Evolutionary conservation across 1,284 basidiomycete genomes (phyloP).

Genomic region (Sanghuangporus weigelae): DNA sequence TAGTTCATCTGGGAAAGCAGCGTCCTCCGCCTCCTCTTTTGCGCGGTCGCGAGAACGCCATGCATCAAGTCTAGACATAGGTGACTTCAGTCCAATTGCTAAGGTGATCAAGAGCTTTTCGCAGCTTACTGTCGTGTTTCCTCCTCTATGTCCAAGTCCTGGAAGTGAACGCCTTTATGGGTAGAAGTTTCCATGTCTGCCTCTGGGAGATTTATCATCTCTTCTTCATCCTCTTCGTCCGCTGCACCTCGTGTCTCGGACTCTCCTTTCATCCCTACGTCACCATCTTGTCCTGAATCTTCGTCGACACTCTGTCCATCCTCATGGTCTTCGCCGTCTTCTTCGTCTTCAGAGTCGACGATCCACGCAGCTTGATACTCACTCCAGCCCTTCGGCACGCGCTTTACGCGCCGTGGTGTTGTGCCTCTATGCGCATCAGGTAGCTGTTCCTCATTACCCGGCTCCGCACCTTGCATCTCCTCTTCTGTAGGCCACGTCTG

Average conservation of each 20-base stretch:
- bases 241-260: constrained; percentile 39
- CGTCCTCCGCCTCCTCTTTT: constrained; percentile 66
- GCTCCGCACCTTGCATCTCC: constrained; percentile 63
- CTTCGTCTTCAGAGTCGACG: constrained; percentile 64
- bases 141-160: constrained; percentile 78
- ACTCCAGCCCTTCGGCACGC: constrained; percentile 85
- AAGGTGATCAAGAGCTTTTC: constrained; percentile 13
- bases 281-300: constrained; percentile 34
- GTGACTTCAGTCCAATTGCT: background rate
- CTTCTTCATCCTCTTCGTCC: constrained; percentile 53
- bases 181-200: constrained; percentile 60
- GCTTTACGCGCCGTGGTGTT: constrained; percentile 69
- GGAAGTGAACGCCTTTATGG: constrained; percentile 51
- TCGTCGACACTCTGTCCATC: constrained; percentile 24
- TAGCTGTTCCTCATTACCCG: constrained; percentile 34
- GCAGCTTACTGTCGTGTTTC: constrained; percentile 72
- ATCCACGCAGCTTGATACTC: constrained; percentile 95
- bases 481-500: constrained; percentile 99
- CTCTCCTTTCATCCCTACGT: constrained; percentile 23
- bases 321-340: constrained; percentile 39
- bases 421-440: constrained; percentile 64
- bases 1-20: constrained; percentile 94
- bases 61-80: constrained; percentile 50
- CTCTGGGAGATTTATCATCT: constrained; percentile 51
- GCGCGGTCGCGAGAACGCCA: constrained; percentile 47